Conservation (phyloP, 257 asterid species). For the Fraxinus americana region DNA sequence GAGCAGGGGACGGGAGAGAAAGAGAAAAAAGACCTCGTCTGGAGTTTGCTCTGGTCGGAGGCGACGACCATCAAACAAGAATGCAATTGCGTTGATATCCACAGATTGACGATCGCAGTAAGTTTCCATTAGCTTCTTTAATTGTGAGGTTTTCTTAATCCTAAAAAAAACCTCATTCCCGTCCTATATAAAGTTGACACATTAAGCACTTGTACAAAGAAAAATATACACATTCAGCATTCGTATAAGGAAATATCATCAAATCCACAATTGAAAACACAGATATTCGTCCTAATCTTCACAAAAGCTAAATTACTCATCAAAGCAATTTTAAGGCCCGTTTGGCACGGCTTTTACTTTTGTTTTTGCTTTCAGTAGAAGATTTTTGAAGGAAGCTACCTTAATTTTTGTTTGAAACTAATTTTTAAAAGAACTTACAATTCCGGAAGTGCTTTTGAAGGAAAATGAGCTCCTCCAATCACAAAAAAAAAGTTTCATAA, state of each 20-base stretch:
- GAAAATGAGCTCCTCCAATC: too few relatives aligned
- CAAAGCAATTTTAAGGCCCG: too few relatives aligned
- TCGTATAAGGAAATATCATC: not conserved
- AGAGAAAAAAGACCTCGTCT: slow-evolving; percentile 50
- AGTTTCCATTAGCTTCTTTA: slow-evolving; percentile 52
- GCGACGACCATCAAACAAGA: slow-evolving; percentile 62
- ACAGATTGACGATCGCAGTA: slow-evolving; percentile 52
- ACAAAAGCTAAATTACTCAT: not conserved
- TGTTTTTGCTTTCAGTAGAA: too few relatives aligned
- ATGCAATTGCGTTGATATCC: slow-evolving; percentile 43
- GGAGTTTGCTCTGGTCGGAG: slow-evolving; percentile 64
- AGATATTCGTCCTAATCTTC: too few relatives aligned
- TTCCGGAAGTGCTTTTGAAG: too few relatives aligned
- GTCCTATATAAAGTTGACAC: slow-evolving; percentile 35
- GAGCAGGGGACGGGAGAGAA: not conserved
- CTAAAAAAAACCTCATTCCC: slow-evolving; percentile 53
- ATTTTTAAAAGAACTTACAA: too few relatives aligned
- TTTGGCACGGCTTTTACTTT: too few relatives aligned
- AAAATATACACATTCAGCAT: not conserved
- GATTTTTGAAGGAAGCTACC: too few relatives aligned
- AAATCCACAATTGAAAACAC: not conserved
- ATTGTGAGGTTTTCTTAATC: slow-evolving; percentile 48
- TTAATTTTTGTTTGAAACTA: too few relatives aligned
- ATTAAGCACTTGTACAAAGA: not conserved
- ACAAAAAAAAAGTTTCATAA: too few relatives aligned